Conservation (phyloP, 257 asterid genomes). For the Ocimum tenuiflorum region DNA sequence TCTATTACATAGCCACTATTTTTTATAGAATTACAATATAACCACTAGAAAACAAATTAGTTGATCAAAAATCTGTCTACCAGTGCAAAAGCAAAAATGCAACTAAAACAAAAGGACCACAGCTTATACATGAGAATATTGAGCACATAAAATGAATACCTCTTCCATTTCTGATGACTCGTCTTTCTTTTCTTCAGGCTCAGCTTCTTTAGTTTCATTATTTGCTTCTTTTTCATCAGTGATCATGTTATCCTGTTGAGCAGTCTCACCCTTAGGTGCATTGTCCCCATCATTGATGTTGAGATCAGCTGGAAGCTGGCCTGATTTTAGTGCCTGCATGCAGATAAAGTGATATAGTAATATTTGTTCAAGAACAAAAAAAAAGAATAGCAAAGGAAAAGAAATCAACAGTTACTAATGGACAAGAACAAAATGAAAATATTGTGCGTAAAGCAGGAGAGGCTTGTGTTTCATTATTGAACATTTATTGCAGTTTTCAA, state of each 20-base stretch:
- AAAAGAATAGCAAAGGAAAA: not conserved
- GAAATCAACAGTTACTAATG: not conserved
- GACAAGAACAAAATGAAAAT: constrained; percentile 1
- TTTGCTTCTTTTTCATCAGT: constrained; percentile 47
- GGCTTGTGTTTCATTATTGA: not conserved
- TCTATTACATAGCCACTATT: too few relatives aligned
- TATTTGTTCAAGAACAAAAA: not conserved
- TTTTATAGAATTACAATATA: too few relatives aligned
- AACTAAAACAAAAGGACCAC: not conserved
- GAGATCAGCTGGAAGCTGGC: constrained; percentile 91
- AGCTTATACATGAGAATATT: not conserved
- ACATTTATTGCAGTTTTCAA: not conserved
- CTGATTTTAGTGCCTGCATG: constrained; percentile 82
- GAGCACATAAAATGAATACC: constrained; percentile 31
- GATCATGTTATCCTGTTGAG: constrained; percentile 50
- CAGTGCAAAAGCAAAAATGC: constrained; percentile 4
- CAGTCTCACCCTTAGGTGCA: constrained; percentile 33
- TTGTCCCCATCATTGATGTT: constrained; percentile 36
- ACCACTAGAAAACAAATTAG: not conserved
- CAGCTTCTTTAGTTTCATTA: constrained; percentile 28
- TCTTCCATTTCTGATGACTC: constrained; percentile 73
- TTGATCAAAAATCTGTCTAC: not conserved
- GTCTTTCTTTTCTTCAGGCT: constrained; percentile 45
- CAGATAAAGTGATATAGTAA: too few relatives aligned
- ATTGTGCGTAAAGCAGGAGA: not conserved